Evolutionary conservation across 2,329 filamentous ascomycete species (phyloP).

Genomic region (Aspergillus melleus): DNA sequence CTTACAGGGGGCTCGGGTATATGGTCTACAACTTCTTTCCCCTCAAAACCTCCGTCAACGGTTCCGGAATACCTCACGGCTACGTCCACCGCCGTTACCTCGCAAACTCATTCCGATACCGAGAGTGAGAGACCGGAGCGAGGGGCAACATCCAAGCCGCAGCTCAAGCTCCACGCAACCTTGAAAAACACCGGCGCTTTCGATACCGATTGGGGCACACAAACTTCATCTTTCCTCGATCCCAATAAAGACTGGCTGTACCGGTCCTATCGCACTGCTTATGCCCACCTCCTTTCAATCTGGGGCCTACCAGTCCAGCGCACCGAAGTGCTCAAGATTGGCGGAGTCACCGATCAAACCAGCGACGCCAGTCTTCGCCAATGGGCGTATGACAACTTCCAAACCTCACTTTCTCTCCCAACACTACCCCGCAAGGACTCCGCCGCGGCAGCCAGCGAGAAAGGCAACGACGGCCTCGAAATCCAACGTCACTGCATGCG

Average conservation of each 20-base stretch:
- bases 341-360: conserved; percentile 43
- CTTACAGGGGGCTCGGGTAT: conserved; percentile 25
- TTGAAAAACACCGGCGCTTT: conserved; percentile 60
- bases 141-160: conserved; percentile 21
- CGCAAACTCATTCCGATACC: conserved; percentile 39
- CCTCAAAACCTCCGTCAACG: conserved; percentile 25
- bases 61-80: conserved; percentile 32
- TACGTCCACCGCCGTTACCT: conserved; percentile 28
- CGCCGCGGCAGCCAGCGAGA: conserved; percentile 1
- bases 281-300: conserved; percentile 59
- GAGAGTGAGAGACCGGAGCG: conserved; percentile 36
- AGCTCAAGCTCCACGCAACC: conserved; percentile 46
- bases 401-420: conserved; percentile 27
- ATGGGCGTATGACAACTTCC: conserved; percentile 27
- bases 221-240: conserved; percentile 52
- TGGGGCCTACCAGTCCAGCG: conserved; percentile 58
- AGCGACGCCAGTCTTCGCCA: conserved; percentile 20
- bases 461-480: conserved; percentile 33
- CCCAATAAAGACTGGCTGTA: conserved; percentile 50
- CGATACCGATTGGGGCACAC: conserved; percentile 51
- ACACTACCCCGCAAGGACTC: conserved; percentile 15
- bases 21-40: conserved; percentile 29
- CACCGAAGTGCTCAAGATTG: conserved; percentile 60
- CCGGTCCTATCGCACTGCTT: conserved; percentile 55
- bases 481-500: conserved; percentile 45